Evolutionary conservation across 2,329 filamentous ascomycete species (phyloP).

Genomic region (Ceratocystis harringtonii): DNA sequence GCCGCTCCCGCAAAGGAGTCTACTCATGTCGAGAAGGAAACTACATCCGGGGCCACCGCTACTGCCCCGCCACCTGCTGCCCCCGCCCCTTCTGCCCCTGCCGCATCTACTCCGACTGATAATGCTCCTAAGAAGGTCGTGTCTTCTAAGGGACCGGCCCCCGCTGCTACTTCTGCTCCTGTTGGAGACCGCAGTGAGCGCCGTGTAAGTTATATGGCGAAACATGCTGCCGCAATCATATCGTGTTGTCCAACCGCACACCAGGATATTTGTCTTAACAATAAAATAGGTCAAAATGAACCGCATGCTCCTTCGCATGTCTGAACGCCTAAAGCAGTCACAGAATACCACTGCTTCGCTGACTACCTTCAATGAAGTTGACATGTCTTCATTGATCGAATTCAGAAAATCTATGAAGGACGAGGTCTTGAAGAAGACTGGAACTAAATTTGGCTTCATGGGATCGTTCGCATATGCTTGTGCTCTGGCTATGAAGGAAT

Average conservation of each 20-base stretch:
- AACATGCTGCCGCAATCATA: not conserved
- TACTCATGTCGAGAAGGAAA: constrained; percentile 3
- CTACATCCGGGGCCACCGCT: not conserved
- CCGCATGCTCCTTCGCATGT: constrained; percentile 93
- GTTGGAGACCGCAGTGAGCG: constrained; percentile 73
- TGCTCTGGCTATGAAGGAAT: constrained; percentile 81
- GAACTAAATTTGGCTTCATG: constrained; percentile 99
- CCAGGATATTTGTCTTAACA: constrained; percentile 4
- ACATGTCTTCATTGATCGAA: constrained; percentile 96
- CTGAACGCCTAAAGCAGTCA: constrained; percentile 95
- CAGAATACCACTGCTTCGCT: constrained; percentile 96
- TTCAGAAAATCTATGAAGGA: constrained; percentile 97
- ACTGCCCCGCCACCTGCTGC: constrained; percentile 18
- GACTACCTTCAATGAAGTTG: constrained; percentile 97
- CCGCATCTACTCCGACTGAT: constrained; percentile 7
- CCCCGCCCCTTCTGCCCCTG: constrained; percentile 18
- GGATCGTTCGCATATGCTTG: constrained; percentile 86
- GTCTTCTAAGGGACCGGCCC: constrained; percentile 17
- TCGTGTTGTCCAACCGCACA: not conserved
- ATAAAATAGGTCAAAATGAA: constrained; percentile 89
- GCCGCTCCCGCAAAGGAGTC: constrained; percentile 3
- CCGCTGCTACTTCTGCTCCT: constrained; percentile 24
- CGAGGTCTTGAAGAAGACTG: constrained; percentile 85
- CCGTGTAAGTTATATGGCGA: constrained; percentile 43
- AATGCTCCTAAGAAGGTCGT: constrained; percentile 17